phyloP scores from a whole-genome alignment of 1,284 basidiomycete species.

The Phylloporus sp. region DNA sequence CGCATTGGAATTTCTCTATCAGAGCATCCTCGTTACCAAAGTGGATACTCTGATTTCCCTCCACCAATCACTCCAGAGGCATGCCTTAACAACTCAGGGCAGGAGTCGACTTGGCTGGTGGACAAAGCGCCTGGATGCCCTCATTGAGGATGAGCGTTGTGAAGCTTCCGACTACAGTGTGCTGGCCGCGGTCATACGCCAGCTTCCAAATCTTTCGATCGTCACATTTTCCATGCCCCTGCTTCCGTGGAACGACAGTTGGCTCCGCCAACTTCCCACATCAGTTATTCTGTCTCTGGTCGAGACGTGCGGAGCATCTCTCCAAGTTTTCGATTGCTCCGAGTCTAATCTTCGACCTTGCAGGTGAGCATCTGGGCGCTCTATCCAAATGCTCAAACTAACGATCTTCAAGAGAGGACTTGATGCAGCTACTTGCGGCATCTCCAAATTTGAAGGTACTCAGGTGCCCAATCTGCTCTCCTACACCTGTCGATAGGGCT shows the following conservation, averaged over 20 bases:
- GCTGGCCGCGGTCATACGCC: constrained; percentile 30
- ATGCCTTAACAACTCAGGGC: constrained; percentile 4
- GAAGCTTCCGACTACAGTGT: constrained; percentile 28
- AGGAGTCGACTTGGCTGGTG: constrained; percentile 30
- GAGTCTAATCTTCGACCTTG: constrained; percentile 37
- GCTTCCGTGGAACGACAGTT: constrained; percentile 30
- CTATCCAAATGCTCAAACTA: background rate
- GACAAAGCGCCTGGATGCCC: constrained; percentile 33
- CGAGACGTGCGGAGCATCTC: constrained; percentile 33
- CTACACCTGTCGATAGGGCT: constrained; percentile 27
- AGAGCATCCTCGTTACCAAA: constrained; percentile 29
- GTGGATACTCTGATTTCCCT: constrained; percentile 22
- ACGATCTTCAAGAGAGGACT: constrained; percentile 29
- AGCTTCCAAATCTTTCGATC: constrained; percentile 30
- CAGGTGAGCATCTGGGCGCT: constrained; percentile 26
- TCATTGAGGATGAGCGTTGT: constrained; percentile 34
- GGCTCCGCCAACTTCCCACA: constrained; percentile 33
- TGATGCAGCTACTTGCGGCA: constrained; percentile 31
- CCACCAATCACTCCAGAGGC: constrained; percentile 15
- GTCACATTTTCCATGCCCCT: constrained; percentile 35
- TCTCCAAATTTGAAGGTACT: constrained; percentile 35
- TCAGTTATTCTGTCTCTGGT: constrained; percentile 27
- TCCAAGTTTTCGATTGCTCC: constrained; percentile 36
- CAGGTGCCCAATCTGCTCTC: constrained; percentile 35
- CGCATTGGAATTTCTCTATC: constrained; percentile 30